These are phyloP conservation scores for Globisporangium lucens DNA, from an alignment of 352 stramenopile species.

Conservation along the genomic window DNA sequence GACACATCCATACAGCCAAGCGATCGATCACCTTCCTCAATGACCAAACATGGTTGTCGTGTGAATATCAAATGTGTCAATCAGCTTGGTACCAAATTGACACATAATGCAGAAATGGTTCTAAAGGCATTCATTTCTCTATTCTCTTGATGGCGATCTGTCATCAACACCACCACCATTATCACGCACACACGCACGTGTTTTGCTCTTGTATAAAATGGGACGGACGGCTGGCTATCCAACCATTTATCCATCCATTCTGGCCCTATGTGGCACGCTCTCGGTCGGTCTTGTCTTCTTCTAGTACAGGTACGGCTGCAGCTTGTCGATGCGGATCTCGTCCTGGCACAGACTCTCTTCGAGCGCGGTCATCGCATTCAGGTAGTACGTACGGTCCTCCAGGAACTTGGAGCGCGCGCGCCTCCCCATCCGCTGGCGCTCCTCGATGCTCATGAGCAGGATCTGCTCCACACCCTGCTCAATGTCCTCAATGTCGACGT, in stretches of 20 bases:
- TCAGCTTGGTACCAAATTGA: neutral
- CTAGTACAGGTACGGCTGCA: slow-evolving; percentile 77
- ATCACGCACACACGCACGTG: neutral
- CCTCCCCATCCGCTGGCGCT: slow-evolving; percentile 70
- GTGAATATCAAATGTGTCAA: neutral
- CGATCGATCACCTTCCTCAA: neutral
- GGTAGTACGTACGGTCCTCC: slow-evolving; percentile 74
- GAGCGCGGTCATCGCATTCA: slow-evolving; percentile 77
- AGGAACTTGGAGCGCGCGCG: slow-evolving; percentile 68
- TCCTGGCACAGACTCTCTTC: slow-evolving; percentile 78
- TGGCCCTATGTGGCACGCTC: too few relatives aligned
- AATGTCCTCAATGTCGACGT: slow-evolving; percentile 60
- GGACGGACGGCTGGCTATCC: neutral
- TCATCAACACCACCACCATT: neutral
- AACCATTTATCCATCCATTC: too few relatives aligned
- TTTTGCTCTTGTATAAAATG: neutral
- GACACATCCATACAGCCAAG: too few relatives aligned
- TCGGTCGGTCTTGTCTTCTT: neutral
- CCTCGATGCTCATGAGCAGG: slow-evolving; percentile 63
- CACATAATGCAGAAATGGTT: neutral
- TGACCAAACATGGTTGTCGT: neutral
- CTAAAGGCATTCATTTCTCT: slow-evolving; percentile 3
- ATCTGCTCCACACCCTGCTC: slow-evolving; percentile 67
- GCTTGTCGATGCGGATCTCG: slow-evolving; percentile 73
- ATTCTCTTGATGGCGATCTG: neutral